These are phyloP conservation scores for Vaccinium darrowii DNA, from an alignment of 148 eudicot genomes.

Conservation along the genomic window DNA sequence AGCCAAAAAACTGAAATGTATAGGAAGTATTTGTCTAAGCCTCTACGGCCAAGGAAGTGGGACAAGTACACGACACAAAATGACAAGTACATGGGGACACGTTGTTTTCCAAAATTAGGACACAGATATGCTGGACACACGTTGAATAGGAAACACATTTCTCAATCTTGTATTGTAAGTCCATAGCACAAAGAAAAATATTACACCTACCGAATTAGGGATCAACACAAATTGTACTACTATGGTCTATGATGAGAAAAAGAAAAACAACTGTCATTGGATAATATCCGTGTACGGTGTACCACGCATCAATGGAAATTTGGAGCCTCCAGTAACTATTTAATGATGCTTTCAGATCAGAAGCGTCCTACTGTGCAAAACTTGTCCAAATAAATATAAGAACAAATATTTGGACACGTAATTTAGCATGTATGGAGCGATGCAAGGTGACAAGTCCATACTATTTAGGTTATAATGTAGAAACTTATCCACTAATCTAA, in stretches of 20 bases:
- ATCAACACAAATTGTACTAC: background rate
- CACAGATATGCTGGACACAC: background rate
- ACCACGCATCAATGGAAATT: background rate
- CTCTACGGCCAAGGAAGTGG: background rate
- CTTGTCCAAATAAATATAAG: background rate
- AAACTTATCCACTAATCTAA: background rate
- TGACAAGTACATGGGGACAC: background rate
- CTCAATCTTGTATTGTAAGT: background rate
- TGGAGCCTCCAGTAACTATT: background rate
- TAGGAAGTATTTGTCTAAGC: background rate
- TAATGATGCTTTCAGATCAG: background rate
- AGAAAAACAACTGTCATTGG: background rate
- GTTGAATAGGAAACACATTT: background rate
- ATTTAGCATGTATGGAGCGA: background rate
- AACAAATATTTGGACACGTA: background rate
- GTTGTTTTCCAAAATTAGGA: background rate
- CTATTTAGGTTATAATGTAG: background rate
- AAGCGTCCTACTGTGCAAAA: background rate
- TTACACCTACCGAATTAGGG: background rate
- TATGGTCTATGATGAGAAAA: background rate
- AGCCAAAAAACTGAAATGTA: background rate
- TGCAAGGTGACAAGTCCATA: background rate
- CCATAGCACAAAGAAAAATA: background rate
- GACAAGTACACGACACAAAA: background rate
- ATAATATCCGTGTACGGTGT: background rate